Evolutionary conservation across 2,329 filamentous ascomycete species (phyloP), one percentile per base, ranked within the genome.

Genomic region (Byssochlamys sp.): DNA sequence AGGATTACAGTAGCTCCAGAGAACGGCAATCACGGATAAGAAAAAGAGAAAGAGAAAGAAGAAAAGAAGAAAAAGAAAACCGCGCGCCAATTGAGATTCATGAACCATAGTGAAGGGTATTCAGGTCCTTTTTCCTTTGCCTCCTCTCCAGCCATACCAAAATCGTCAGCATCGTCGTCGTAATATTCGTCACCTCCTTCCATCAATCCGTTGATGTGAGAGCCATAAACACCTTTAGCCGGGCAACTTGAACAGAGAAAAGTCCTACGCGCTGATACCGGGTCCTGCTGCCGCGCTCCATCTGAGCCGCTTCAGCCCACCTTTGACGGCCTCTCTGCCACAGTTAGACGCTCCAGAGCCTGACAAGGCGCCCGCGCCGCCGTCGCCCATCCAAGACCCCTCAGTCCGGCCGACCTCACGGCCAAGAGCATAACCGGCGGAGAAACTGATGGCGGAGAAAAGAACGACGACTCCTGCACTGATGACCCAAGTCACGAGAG

Each of bases 401-500:
- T 85, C 83, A 2, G 79, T 71, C 55, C 77, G 74, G 1, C 82
- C 82, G 3, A 81, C 78, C 61, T 86, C 83, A 56, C 78, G 78
- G 10, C 84, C 84, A 12, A 85, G 75, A 12, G 81, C 80, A 64
- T 86, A 86, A 1, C 84, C 84, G 3, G 84, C 84, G 0, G 81
- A 82, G 68, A 86, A 87, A 63, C 82, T 84, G 60, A 86, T 79
- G 1, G 84, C 84, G 14, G 81, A 84, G 57, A 86, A 80, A 0
- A 86, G 75, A 2, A 86, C 81, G 1, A 86, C 81, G 19, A 86
- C 83, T 1, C 84, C 83, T 0, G 84, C 84, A 53, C 82, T 84
- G 52, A 86, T 80, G 3, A 86, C 81, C 84, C 84, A 87, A 0
- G 84, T 85, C 62, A 86, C 79, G 7, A 86, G 72, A 0, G 84